Evolutionary conservation across 768 basidiomycete species (phyloP).

Genomic region (Thelephora aurantiotincta): DNA sequence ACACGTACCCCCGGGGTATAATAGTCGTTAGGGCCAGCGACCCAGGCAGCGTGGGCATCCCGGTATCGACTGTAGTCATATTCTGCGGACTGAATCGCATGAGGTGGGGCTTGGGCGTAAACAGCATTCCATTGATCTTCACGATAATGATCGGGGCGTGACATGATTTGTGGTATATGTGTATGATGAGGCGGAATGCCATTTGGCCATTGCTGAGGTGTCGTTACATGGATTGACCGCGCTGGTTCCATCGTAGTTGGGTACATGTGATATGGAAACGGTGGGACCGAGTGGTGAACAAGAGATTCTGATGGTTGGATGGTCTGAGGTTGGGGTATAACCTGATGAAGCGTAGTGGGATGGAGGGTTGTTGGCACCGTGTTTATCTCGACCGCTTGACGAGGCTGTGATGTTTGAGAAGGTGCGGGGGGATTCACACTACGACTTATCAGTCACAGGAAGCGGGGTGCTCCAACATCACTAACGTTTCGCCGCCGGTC

Average conservation of each 20-base stretch:
- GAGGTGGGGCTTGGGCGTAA: slow-evolving; percentile 6
- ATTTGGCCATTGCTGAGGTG: slow-evolving; percentile 49
- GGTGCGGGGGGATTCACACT: not conserved
- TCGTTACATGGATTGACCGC: slow-evolving; percentile 25
- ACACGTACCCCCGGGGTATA: slow-evolving; percentile 40
- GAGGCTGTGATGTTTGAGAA: slow-evolving; percentile 7
- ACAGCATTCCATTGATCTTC: slow-evolving; percentile 30
- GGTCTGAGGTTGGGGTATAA: slow-evolving; percentile 6
- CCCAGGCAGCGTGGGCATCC: slow-evolving; percentile 31
- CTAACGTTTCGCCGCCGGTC: slow-evolving; percentile 57
- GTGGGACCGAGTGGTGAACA: slow-evolving; percentile 11
- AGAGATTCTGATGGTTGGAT: slow-evolving; percentile 8
- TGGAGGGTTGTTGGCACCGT: not conserved
- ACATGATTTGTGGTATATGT: slow-evolving; percentile 22
- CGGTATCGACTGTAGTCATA: slow-evolving; percentile 28
- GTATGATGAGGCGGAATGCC: slow-evolving; percentile 55
- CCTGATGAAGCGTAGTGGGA: slow-evolving; percentile 2
- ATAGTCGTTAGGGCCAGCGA: slow-evolving; percentile 31
- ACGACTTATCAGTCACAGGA: not conserved
- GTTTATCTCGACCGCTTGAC: slow-evolving; percentile 5
- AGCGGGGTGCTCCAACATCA: slow-evolving; percentile 3
- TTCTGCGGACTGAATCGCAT: slow-evolving; percentile 19
- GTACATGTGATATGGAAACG: slow-evolving; percentile 18
- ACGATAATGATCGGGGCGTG: slow-evolving; percentile 10
- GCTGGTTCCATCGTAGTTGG: slow-evolving; percentile 30